These are phyloP conservation scores for Fusarium sp. DNA, from an alignment of 2,329 filamentous ascomycete species.

Conservation along the genomic window DNA sequence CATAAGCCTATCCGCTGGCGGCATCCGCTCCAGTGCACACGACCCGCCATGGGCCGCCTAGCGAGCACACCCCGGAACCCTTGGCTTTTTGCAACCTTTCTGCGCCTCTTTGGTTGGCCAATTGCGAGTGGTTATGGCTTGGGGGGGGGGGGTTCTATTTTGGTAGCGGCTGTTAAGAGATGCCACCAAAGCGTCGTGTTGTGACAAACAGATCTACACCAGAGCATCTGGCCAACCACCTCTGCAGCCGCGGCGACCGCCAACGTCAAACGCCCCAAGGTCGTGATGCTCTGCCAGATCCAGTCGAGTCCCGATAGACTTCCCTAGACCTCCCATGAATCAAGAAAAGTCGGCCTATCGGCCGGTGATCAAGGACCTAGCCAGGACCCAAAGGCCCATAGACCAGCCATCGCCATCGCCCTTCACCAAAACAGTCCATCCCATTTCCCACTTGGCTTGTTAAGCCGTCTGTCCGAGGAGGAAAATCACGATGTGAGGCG, in stretches of 20 bases:
- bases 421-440: slow-evolving; percentile 27
- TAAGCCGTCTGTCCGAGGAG: background rate
- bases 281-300: slow-evolving; percentile 29
- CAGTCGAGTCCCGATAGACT: slow-evolving; percentile 28
- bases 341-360: slow-evolving; percentile 30
- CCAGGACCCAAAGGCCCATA: slow-evolving; percentile 30
- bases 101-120: slow-evolving; percentile 40
- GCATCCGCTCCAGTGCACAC: slow-evolving; percentile 31
- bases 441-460: slow-evolving; percentile 28
- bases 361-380: slow-evolving; percentile 22
- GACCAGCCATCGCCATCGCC: slow-evolving; percentile 30
- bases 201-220: slow-evolving; percentile 30
- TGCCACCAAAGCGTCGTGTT: background rate
- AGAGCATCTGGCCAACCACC: slow-evolving; percentile 28
- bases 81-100: slow-evolving; percentile 12
- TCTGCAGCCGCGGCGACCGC: slow-evolving; percentile 28
- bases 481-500: slow-evolving; percentile 41
- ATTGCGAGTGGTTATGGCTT: slow-evolving; percentile 24
- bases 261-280: slow-evolving; percentile 13
- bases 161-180: slow-evolving; percentile 18
- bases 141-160: background rate
- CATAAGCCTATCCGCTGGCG: slow-evolving; percentile 40
- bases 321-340: slow-evolving; percentile 28
- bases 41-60: slow-evolving; percentile 21
- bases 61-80: slow-evolving; percentile 31